A percentile compares a stretch with the other conserved stretches of the same genome.
Conservation (phyloP, 164 flowering plant genomes). For the Stephania cephalantha region DNA sequence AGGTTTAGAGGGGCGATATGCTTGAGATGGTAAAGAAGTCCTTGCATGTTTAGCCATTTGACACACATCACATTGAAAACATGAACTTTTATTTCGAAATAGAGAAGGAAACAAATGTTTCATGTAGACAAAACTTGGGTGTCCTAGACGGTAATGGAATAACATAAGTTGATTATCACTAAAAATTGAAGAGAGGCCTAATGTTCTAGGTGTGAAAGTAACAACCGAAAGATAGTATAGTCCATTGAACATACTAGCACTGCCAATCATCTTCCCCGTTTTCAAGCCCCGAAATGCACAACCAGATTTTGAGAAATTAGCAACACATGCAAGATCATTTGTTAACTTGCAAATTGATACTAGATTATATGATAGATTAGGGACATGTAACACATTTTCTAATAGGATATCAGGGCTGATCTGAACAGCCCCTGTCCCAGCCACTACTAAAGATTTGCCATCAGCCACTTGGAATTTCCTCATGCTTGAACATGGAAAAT, state of each 20-base stretch:
- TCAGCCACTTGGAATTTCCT: background rate
- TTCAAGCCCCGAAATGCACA: background rate
- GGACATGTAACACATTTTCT: constrained; percentile 5
- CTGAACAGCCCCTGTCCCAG: background rate
- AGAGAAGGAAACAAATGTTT: constrained; percentile 13
- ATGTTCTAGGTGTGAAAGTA: too few species aligned
- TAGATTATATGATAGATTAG: background rate
- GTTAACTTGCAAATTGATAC: too few species aligned
- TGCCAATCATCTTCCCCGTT: constrained; percentile 22
- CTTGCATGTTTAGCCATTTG: background rate
- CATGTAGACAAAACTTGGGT: background rate
- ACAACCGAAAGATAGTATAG: background rate
- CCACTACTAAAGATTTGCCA: background rate
- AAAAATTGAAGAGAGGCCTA: background rate
- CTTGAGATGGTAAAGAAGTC: background rate
- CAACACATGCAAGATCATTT: too few species aligned
- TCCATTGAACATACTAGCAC: constrained; percentile 10
- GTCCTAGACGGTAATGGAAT: too few species aligned
- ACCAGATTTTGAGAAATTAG: too few species aligned
- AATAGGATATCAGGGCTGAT: background rate
- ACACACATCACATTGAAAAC: background rate
- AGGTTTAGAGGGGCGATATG: background rate
- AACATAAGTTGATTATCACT: too few species aligned
- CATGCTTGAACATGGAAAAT: too few species aligned
- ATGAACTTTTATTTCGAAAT: constrained; percentile 1